Conservation (phyloP, 345 rosid species). For the Corchorus olitorius region DNA sequence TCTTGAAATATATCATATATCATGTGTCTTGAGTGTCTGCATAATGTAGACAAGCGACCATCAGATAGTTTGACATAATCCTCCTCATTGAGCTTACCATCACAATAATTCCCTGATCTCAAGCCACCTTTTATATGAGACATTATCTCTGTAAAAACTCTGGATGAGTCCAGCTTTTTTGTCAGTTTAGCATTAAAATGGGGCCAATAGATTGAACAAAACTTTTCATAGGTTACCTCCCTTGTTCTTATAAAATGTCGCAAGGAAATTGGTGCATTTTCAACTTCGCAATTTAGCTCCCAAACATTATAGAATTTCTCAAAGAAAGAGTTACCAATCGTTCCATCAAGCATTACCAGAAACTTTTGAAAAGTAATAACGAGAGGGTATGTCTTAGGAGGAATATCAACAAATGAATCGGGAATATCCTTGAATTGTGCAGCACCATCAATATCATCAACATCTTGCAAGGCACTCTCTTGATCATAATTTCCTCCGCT, state of each 20-base stretch:
- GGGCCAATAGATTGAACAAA: constrained; percentile 53
- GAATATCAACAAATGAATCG: constrained; percentile 41
- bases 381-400: constrained; percentile 43
- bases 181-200: constrained; percentile 39
- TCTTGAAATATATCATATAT: constrained; percentile 43
- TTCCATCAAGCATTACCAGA: constrained; percentile 61
- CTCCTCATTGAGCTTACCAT: constrained; percentile 36
- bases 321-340: constrained; percentile 51
- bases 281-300: constrained; percentile 27
- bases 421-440: constrained; percentile 45
- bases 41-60: constrained; percentile 41
- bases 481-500: constrained; percentile 27
- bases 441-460: constrained; percentile 34
- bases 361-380: constrained; percentile 55
- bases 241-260: constrained; percentile 39
- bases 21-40: constrained; percentile 26
- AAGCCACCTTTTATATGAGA: constrained; percentile 56
- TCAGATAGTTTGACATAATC: constrained; percentile 41
- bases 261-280: constrained; percentile 26
- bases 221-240: constrained; percentile 54
- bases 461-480: constrained; percentile 25
- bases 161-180: constrained; percentile 47
- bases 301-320: constrained; percentile 41
- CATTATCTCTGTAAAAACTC: constrained; percentile 55
- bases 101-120: constrained; percentile 25